Base-by-base conservation (phyloP, 192 early-diverging fungal species). In the Podochytrium sp. region DNA sequence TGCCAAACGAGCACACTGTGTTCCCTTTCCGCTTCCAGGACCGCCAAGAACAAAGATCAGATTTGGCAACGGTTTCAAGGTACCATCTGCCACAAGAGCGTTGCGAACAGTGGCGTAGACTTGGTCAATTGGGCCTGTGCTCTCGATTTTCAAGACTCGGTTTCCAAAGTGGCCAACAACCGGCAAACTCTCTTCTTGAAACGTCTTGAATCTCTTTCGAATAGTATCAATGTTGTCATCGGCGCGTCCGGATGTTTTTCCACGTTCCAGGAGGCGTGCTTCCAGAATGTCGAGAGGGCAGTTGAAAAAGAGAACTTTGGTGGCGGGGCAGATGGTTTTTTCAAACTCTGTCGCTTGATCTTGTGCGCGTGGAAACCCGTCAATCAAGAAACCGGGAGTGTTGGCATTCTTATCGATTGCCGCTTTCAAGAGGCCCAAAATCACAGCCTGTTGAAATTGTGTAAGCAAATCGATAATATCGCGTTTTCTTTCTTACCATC, bases 1-100 rank as follows among this genome's bases (percentile, higher is more conserved):
- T 5, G 91, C 90, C 23, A 99, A 79, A 27, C 88, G 87, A 1
- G 79, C 90, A 74, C 95, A 97, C 77, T 98, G 93, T 12, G 97
- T 99, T 37, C 95, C 95, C 59, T 67, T 80, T 55, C 80, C 82
- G 37, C 77, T 75, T 38, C 82, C 82, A 59, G 82, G 82, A 34
- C 79, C 82, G 30, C 82, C 63, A 40, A 65, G 42, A 5, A 65
- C 63, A 27, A 65, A 65, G 38, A 65, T 65, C 4, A 65, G 14
- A 29, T 55, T 55, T 10, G 63, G 63, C 18, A 38, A 12, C 14
- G 33, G 63, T 49, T 65, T 47, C 25, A 65, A 32, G 47, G 47
- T 23, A 5, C 63, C 63, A 29, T 65, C 63, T 29, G 63, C 16
- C 41, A 65, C 27, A 3, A 65, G 27, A 7, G 33, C n/a, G 20